Base-by-base conservation (phyloP, 1,284 basidiomycete genomes). In the Lentinula novae-zelandiae region DNA sequence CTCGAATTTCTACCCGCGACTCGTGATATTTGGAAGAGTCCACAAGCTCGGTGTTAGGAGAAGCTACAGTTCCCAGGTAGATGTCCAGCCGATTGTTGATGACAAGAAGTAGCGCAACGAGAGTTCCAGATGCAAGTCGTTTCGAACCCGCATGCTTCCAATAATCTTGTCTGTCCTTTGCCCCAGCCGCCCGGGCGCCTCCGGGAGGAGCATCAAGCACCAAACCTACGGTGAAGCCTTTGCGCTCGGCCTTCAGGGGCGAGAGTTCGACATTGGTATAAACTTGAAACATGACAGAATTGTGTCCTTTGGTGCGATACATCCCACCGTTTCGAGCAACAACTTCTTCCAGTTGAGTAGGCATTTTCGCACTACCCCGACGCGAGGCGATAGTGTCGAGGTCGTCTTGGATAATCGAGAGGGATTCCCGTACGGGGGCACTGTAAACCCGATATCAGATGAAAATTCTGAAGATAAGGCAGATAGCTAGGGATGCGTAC, bases 131-230 rank as follows among this genome's bases (percentile, higher is more conserved):
- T 52, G 80, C 76, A 27, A 87, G 73, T 1, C 84, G 75, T 62
- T 83, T 83, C 1, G 81, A 78, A 20, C 78, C 73, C 68, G 76
- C 72, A 2, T 73, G 71, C 63, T 84, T 75, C 86, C 86, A 89
- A 66, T 81, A 87, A 1, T 70, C 69, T 2, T 62, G 70, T 1
- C 84, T 79, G 10, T 64, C 68, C 10, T 63, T 63, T 2, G 69
- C 17, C 42, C 73, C 67, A 0, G 64, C 22, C n/a, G 75, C 66
- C n/a, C 82, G 77, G 13, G 83, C 82, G 54, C 72, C 74, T 0
- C 83, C 83, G 3, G 84, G 80, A 31, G 86, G 86, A 0, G 82
- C 67, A 63, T 82, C 76, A 33, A 84, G 67, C 0, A 67, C 64
- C 2, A 87, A 64, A 4, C 73, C 70, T 7, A 78, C 73, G 0